Evolutionary conservation across 345 rosid genomes (phyloP), one percentile per base, ranked within the genome.

Genomic region (Ailanthus altissimus): DNA sequence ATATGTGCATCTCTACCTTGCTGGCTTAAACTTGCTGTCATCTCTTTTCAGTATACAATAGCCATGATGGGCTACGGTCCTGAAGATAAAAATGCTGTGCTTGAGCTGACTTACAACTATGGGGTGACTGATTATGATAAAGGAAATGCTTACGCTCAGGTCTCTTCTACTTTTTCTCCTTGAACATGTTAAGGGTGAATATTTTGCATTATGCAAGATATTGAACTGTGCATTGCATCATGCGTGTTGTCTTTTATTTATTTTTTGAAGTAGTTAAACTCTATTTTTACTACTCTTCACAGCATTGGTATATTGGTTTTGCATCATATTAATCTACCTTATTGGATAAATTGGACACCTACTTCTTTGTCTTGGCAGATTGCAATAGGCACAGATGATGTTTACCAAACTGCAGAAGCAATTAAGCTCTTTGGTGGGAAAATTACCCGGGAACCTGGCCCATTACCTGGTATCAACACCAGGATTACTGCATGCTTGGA

Each of bases 1-100:
- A 10, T 40, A 15, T 36, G 18, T 73, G 45, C 36, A 6, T 63
- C 28, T 63, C 14, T 68, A 9, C 23, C 63, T 8, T 74, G 72
- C 77, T 77, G 76, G 74, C 51, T 18, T 46, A 59, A 69, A 72
- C 75, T 36, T 43, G 12, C 72, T 23, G 47, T 53, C 26, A 16
- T 26, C 15, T 72, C 45, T 66, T 74, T 79, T 26, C 80, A 94
- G 98, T 94, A 90, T 81, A 88, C 91, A 13, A 81, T 88, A 82
- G 98, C 99, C 2, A 90, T 92, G 91, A 86, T 95, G 97, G 99
- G 93, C 45, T 95, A 93, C 69, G 99, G 98, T 73, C 94, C 97
- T 80, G 99, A 95, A 89, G 98, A 94, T 74, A 93, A 90, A 85
- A 84, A 13, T 82, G 84, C 87, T 15, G 98, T 94, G 67, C 82